These are phyloP conservation scores for Fraxinus anomala DNA, from an alignment of 257 asterid genomes.

Conservation along the genomic window DNA sequence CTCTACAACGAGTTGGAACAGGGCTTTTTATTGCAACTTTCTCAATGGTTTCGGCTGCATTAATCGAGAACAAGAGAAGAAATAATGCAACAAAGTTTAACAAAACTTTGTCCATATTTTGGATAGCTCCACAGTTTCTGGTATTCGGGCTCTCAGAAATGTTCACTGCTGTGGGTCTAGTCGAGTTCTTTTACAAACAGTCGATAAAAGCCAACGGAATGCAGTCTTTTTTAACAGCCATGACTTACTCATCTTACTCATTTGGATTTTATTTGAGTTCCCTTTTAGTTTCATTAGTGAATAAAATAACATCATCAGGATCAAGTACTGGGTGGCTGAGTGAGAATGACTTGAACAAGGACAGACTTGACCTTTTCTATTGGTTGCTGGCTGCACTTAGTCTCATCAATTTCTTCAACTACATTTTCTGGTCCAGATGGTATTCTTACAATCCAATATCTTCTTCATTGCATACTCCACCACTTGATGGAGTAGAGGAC, in stretches of 20 bases:
- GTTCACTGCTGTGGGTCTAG: constrained; percentile 77
- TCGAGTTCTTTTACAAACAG: constrained; percentile 70
- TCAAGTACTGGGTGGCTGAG: constrained; percentile 59
- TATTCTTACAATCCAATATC: constrained; percentile 48
- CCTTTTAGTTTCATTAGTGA: constrained; percentile 52
- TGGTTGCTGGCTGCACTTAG: constrained; percentile 74
- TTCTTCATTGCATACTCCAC: constrained; percentile 17
- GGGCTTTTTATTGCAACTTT: constrained; percentile 71
- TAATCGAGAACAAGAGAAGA: constrained; percentile 56
- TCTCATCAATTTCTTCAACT: constrained; percentile 63
- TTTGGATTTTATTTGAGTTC: constrained; percentile 76
- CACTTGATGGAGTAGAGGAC: background rate
- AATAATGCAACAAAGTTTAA: constrained; percentile 15
- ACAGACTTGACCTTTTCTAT: constrained; percentile 68
- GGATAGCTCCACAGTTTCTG: constrained; percentile 79
- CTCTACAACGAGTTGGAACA: constrained; percentile 62
- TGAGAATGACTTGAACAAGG: constrained; percentile 63
- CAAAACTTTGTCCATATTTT: constrained; percentile 48
- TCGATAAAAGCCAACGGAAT: constrained; percentile 53
- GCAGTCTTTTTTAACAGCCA: constrained; percentile 71
- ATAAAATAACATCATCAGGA: constrained; percentile 43
- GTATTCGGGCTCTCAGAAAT: constrained; percentile 69
- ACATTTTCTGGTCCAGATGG: constrained; percentile 70
- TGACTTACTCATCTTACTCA: constrained; percentile 70
- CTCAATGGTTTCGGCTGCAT: constrained; percentile 75